These are phyloP conservation scores for Tetrapyrgos nigripes DNA, from an alignment of 1,284 basidiomycete species.

Conservation along the genomic window DNA sequence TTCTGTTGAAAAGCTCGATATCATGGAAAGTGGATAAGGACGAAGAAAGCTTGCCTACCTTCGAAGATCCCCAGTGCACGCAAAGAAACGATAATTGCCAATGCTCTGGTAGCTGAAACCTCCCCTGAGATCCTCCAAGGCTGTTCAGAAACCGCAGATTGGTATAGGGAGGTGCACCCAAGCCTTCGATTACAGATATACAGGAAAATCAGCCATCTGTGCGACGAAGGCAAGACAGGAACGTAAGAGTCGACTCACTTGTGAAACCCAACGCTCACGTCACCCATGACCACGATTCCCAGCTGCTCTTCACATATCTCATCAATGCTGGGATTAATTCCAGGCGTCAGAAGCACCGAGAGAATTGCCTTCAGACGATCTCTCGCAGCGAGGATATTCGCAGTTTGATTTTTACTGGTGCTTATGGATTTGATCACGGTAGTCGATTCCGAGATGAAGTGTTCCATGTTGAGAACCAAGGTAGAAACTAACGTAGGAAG, in stretches of 20 bases:
- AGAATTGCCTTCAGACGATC: slow-evolving; percentile 53
- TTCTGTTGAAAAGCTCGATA: slow-evolving; percentile 52
- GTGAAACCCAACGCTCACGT: slow-evolving; percentile 51
- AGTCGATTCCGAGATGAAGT: slow-evolving; percentile 52
- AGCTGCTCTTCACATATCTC: slow-evolving; percentile 62
- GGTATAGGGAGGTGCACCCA: slow-evolving; percentile 51
- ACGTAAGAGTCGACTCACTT: slow-evolving; percentile 45
- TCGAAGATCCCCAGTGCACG: slow-evolving; percentile 76
- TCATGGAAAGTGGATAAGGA: neutral
- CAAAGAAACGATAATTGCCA: slow-evolving; percentile 73
- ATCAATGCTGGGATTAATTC: slow-evolving; percentile 66
- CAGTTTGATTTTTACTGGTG: slow-evolving; percentile 46
- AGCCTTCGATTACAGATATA: slow-evolving; percentile 29
- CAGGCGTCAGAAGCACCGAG: slow-evolving; percentile 57
- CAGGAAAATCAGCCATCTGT: neutral
- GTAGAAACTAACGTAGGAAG: slow-evolving; percentile 43
- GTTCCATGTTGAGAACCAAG: slow-evolving; percentile 52
- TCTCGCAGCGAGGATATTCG: slow-evolving; percentile 45
- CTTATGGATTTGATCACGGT: slow-evolving; percentile 56
- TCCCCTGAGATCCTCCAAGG: slow-evolving; percentile 76
- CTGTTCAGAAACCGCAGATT: slow-evolving; percentile 41
- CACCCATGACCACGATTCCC: slow-evolving; percentile 38
- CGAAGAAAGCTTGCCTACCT: slow-evolving; percentile 47
- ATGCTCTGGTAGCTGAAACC: slow-evolving; percentile 70
- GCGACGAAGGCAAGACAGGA: too few relatives aligned